A percentile compares a stretch with the other conserved stretches of the same genome.
Evolutionary conservation across 1,284 basidiomycete genomes (phyloP).

Genomic region (Moesziomyces sp.): DNA sequence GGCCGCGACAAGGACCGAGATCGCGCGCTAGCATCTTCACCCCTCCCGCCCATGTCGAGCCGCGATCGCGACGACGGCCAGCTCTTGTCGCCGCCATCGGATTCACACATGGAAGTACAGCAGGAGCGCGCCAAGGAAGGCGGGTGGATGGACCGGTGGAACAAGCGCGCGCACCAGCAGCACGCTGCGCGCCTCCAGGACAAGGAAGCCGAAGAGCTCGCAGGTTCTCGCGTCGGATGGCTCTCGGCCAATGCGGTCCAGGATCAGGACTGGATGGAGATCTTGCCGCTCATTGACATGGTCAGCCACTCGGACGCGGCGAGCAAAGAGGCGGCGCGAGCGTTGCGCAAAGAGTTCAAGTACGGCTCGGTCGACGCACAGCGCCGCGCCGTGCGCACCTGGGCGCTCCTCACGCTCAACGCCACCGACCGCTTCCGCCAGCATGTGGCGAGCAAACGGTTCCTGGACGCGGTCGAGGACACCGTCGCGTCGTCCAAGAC

Average conservation of each 20-base stretch:
- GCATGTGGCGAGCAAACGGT: slow-evolving; percentile 58
- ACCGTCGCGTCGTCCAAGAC: slow-evolving; percentile 51
- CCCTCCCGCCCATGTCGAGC: slow-evolving; percentile 11
- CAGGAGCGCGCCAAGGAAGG: slow-evolving; percentile 30
- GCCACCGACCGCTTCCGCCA: slow-evolving; percentile 53
- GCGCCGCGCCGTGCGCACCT: slow-evolving; percentile 50
- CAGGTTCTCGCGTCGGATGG: slow-evolving; percentile 37
- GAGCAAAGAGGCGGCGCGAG: slow-evolving; percentile 58
- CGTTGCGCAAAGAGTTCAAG: slow-evolving; percentile 62
- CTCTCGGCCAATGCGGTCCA: slow-evolving; percentile 32
- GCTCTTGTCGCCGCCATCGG: slow-evolving; percentile 12
- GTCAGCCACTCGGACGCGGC: slow-evolving; percentile 53
- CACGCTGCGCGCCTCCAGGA: slow-evolving; percentile 24
- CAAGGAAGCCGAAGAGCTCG: slow-evolving; percentile 30
- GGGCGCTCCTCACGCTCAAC: slow-evolving; percentile 58
- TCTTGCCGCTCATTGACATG: slow-evolving; percentile 39
- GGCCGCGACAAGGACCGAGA: slow-evolving; percentile 31
- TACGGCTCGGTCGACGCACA: slow-evolving; percentile 42
- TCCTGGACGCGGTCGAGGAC: slow-evolving; percentile 58
- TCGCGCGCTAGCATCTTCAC: slow-evolving; percentile 1
- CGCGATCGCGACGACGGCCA: slow-evolving; percentile 17
- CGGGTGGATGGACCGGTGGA: slow-evolving; percentile 44
- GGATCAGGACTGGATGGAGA: slow-evolving; percentile 48
- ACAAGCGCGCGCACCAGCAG: slow-evolving; percentile 27
- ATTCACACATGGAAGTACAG: slow-evolving; percentile 2